Evolutionary conservation across 306 rosid species (phyloP).

Genomic region (Vicia villosa): DNA sequence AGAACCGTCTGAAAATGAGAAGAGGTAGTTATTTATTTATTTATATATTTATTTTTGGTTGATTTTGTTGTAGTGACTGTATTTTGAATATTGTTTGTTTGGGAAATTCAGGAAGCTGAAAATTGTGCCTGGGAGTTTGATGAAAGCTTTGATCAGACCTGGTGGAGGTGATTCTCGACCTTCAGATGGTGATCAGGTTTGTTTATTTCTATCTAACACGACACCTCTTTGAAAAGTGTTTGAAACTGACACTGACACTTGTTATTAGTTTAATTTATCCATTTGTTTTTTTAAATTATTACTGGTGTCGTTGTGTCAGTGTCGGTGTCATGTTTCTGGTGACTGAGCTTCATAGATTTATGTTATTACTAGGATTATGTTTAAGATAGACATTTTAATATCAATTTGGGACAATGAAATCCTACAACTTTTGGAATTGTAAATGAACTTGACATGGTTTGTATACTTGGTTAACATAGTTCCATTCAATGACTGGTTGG

Average conservation of each 20-base stretch:
- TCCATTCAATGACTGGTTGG: background rate
- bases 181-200: slow-evolving; percentile 92
- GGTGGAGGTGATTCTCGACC: slow-evolving; percentile 85
- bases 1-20: slow-evolving; percentile 76
- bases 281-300: too few relatives aligned
- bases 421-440: background rate
- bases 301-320: too few relatives aligned
- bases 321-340: too few relatives aligned
- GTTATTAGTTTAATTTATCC: too few relatives aligned
- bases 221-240: too few relatives aligned
- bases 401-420: background rate
- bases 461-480: background rate
- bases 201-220: background rate
- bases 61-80: slow-evolving; percentile 3
- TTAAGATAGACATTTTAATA: background rate
- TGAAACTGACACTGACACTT: too few relatives aligned
- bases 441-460: background rate
- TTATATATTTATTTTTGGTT: background rate
- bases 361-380: background rate
- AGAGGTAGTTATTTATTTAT: slow-evolving; percentile 49
- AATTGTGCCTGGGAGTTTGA: slow-evolving; percentile 82
- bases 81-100: slow-evolving; percentile 26
- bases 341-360: background rate
- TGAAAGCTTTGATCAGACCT: slow-evolving; percentile 89
- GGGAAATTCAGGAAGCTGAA: slow-evolving; percentile 66